Conservation (phyloP, 2,329 filamentous ascomycete genomes). For the Cladobotryum protrusum region DNA sequence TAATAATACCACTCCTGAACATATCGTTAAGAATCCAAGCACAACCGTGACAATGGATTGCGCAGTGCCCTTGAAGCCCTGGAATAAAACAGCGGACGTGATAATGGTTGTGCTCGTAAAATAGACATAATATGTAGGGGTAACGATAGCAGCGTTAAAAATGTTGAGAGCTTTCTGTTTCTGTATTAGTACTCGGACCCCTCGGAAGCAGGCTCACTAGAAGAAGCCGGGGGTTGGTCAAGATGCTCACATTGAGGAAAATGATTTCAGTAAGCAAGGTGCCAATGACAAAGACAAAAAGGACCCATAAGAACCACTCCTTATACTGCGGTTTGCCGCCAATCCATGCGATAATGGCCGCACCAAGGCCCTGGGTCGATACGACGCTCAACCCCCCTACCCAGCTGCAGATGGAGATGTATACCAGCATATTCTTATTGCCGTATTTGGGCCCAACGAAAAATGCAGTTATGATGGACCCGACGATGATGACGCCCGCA, state of each 20-base stretch:
- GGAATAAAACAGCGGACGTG: constrained; percentile 86
- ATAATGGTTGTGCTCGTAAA: constrained; percentile 95
- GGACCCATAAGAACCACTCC: constrained; percentile 92
- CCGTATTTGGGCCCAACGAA: constrained; percentile 84
- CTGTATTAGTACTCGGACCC: not conserved
- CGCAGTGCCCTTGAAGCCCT: constrained; percentile 82
- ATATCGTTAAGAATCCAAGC: constrained; percentile 90
- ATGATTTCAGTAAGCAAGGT: constrained; percentile 92
- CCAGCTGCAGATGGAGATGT: constrained; percentile 92
- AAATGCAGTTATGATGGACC: constrained; percentile 63
- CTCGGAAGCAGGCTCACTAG: not conserved
- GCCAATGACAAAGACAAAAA: constrained; percentile 83
- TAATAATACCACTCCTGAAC: constrained; percentile 81
- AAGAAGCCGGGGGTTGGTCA: not conserved
- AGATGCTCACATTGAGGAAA: constrained; percentile 76
- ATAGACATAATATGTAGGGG: constrained; percentile 97
- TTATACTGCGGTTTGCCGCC: constrained; percentile 84
- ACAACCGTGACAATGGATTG: constrained; percentile 81
- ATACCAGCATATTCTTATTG: constrained; percentile 96
- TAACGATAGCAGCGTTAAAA: constrained; percentile 94
- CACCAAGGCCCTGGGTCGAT: constrained; percentile 84
- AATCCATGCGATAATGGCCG: constrained; percentile 83
- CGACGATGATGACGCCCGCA: constrained; percentile 74
- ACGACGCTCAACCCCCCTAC: constrained; percentile 93
- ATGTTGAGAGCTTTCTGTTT: constrained; percentile 95